Percentiles rank a stretch among this genome's conserved stretches.
phyloP scores from a whole-genome alignment of 306 rosid genomes.

The Rubus parviflorus region DNA sequence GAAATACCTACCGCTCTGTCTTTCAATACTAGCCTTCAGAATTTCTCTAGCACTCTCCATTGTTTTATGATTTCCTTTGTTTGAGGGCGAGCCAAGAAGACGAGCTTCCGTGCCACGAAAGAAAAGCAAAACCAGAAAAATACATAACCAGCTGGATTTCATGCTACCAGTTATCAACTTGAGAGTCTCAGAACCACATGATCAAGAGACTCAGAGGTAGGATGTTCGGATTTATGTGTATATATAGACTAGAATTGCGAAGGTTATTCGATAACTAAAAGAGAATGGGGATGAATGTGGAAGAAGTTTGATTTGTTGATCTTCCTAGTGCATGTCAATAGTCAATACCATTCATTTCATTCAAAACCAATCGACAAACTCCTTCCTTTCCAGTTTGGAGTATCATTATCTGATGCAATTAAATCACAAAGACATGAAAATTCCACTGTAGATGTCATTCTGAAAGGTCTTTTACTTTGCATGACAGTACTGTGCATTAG shows the following conservation, averaged over 20 bases:
- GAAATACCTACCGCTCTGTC: background rate
- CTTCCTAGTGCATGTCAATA: conserved; percentile 2
- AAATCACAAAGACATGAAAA: background rate
- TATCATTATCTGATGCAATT: background rate
- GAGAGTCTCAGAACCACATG: background rate
- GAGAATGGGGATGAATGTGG: background rate
- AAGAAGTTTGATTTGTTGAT: background rate
- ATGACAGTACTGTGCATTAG: background rate
- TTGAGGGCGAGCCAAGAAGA: background rate
- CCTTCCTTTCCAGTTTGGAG: background rate
- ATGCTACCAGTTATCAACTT: background rate
- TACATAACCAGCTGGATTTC: background rate
- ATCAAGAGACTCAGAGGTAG: background rate
- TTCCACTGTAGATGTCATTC: background rate
- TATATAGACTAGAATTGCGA: background rate
- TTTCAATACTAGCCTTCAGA: conserved; percentile 15
- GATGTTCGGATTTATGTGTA: background rate
- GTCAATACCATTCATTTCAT: background rate
- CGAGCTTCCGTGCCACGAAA: background rate
- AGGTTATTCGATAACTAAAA: too few relatives aligned
- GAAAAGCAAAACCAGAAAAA: background rate
- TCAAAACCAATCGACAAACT: background rate
- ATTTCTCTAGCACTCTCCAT: background rate
- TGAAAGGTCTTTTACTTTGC: background rate
- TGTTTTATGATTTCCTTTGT: background rate